Evolutionary conservation across 2,329 filamentous ascomycete species (phyloP), one percentile per base, ranked within the genome.

Genomic region (Fusarium caatingaense): DNA sequence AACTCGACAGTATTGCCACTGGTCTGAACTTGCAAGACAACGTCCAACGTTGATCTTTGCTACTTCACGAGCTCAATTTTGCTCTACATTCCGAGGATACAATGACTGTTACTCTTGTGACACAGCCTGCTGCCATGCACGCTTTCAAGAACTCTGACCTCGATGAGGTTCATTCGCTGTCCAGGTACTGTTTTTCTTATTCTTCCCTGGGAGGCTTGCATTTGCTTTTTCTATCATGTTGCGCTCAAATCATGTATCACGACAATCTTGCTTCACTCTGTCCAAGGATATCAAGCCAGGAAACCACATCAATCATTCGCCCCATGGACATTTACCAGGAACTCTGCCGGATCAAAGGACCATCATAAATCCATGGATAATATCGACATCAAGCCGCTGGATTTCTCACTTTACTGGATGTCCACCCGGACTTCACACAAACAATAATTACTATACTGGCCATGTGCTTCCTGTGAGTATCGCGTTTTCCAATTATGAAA

Each of bases 101-200:
- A 78, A 86, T 86, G 83, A 83, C 83, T 76, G 72, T 77, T 81
- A 79, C 83, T 78, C 78, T 84, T 79, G 78, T 83, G 78, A 76
- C 83, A 74, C 83, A 80, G 77, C 80, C 79, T 81, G 82, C 77
- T 73, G 77, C 82, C 75, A 87, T 88, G 86, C 81, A 86, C 78
- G 82, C 83, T 80, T 87, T 82, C 82, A 86, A 82, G 76, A 82
- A 75, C 64, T 73, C 84, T 80, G 85, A 88, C 77, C 83, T 87
- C 81, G 85, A 87, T 79, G 86, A 88, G 80, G 85, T 87, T 80
- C 83, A 87, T 78, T 86, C 85, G 76, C 84, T 87, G 78, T 83
- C 85, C 83, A 89, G 87, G 87, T 89, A 89, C 82, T 87, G 84
- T 84, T 84, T 82, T 79, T 79, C 83, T 82, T 78, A 72, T 75